phyloP scores from a whole-genome alignment of 371 early-diverging fungal species.

The Syncephalis plumigaleata region DNA sequence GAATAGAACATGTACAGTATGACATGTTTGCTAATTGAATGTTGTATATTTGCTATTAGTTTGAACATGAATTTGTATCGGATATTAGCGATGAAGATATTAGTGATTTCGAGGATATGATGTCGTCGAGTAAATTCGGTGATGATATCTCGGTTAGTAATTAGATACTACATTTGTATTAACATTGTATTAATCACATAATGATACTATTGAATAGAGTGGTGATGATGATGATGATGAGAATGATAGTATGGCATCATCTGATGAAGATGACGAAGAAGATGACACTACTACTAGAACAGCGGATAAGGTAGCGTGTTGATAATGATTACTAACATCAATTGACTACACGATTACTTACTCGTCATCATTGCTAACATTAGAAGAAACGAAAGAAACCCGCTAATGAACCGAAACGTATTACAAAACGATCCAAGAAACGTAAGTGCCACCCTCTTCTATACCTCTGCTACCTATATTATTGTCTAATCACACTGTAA shows the following conservation, averaged over 20 bases:
- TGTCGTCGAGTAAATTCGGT: no score
- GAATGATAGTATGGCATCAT: not conserved
- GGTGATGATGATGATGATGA: slow-evolving; percentile 19
- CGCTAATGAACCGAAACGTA: not conserved
- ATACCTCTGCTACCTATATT: no score
- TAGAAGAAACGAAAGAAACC: not conserved
- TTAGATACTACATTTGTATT: no score
- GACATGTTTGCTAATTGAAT: not conserved
- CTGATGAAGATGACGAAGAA: not conserved
- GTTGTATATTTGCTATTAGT: not conserved
- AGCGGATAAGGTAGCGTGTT: no score
- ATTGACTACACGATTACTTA: no score
- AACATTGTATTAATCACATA: no score
- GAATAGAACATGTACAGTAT: not conserved
- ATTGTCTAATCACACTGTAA: no score
- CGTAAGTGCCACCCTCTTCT: no score
- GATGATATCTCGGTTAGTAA: no score
- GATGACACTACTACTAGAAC: not conserved
- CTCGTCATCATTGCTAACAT: not conserved
- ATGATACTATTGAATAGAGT: slow-evolving; percentile 9
- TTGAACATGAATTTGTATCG: slow-evolving; percentile 7
- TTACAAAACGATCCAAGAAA: not conserved
- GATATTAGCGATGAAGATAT: slow-evolving; percentile 16
- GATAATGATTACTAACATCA: no score
- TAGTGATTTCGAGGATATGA: slow-evolving; percentile 21